phyloP scores from a whole-genome alignment of 2,329 filamentous ascomycete genomes.

The Tolypocladium album region DNA sequence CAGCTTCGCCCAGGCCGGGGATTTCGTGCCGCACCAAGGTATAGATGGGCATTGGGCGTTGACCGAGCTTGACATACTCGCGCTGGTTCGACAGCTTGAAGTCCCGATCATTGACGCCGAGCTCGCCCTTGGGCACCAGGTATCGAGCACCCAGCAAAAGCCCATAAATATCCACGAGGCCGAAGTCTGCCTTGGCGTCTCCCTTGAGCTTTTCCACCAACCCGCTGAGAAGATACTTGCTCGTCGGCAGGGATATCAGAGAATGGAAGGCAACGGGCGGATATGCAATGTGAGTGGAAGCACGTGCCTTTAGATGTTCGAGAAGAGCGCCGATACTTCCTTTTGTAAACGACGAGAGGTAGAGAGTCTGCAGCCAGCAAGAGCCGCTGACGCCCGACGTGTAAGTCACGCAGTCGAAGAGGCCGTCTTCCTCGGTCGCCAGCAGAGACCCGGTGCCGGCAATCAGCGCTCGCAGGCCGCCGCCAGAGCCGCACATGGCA shows the following conservation, averaged over 20 bases:
- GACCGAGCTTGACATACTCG: constrained; percentile 62
- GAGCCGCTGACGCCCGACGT: constrained; percentile 92
- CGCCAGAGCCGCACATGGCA: constrained; percentile 88
- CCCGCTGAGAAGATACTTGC: constrained; percentile 80
- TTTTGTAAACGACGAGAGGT: constrained; percentile 59
- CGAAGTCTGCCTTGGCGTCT: constrained; percentile 59
- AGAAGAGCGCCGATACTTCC: constrained; percentile 60
- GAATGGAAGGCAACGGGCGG: constrained; percentile 74
- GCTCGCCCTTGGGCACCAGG: constrained; percentile 72
- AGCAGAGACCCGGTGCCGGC: constrained; percentile 82
- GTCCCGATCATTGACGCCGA: constrained; percentile 61
- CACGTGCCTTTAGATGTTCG: constrained; percentile 74
- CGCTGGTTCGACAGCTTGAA: constrained; percentile 88
- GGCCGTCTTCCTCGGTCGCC: constrained; percentile 71
- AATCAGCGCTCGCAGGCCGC: constrained; percentile 79
- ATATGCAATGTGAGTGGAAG: constrained; percentile 85
- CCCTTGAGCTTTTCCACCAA: constrained; percentile 87
- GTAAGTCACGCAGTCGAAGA: constrained; percentile 92
- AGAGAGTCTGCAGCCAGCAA: constrained; percentile 89
- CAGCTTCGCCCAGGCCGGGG: constrained; percentile 43
- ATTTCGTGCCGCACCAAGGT: constrained; percentile 95
- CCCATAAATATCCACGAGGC: constrained; percentile 88
- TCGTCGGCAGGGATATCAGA: constrained; percentile 81
- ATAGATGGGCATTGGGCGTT: constrained; percentile 86
- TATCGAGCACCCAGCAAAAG: constrained; percentile 74